phyloP scores from a whole-genome alignment of 768 basidiomycete genomes.

The Mycena polygramma region DNA sequence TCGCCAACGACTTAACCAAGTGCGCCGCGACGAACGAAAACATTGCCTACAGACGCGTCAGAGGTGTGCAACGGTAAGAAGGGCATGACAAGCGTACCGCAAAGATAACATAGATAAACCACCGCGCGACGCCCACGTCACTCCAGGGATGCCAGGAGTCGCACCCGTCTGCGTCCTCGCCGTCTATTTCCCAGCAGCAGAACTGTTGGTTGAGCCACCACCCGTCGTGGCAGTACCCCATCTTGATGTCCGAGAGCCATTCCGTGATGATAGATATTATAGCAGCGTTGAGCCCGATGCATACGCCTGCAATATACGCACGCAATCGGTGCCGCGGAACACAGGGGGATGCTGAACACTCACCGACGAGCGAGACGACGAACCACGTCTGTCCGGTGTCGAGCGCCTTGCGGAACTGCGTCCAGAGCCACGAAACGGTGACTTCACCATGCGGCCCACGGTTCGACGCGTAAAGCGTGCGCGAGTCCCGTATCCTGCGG shows the following conservation, averaged over 20 bases:
- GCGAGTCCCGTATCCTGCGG: slow-evolving; percentile 75
- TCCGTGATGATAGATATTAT: slow-evolving; percentile 95
- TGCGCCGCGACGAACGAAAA: slow-evolving; percentile 92
- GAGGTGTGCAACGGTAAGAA: not conserved
- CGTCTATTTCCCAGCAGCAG: slow-evolving; percentile 97
- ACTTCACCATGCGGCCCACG: slow-evolving; percentile 65
- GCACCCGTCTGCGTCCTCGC: slow-evolving; percentile 83
- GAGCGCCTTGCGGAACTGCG: slow-evolving; percentile 68
- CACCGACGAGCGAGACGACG: slow-evolving; percentile 90
- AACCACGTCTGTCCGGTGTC: slow-evolving; percentile 92
- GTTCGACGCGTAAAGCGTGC: slow-evolving; percentile 55
- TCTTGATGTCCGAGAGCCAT: slow-evolving; percentile 98
- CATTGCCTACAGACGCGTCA: slow-evolving; percentile 62
- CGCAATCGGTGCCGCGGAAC: slow-evolving; percentile 4
- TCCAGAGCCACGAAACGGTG: slow-evolving; percentile 71
- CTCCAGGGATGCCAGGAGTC: slow-evolving; percentile 96
- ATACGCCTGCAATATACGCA: slow-evolving; percentile 69
- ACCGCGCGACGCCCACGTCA: slow-evolving; percentile 74
- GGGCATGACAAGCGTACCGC: slow-evolving; percentile 70
- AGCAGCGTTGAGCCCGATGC: slow-evolving; percentile 95
- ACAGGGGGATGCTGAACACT: slow-evolving; percentile 46
- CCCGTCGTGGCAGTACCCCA: slow-evolving; percentile 95
- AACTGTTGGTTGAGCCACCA: slow-evolving; percentile 99
- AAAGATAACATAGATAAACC: slow-evolving; percentile 89
- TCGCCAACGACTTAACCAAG: slow-evolving; percentile 89